Percentiles rank a stretch among this genome's conserved stretches.
These are phyloP conservation scores for Botrytis aclada DNA, from an alignment of 2,329 filamentous ascomycete species.

Conservation along the genomic window DNA sequence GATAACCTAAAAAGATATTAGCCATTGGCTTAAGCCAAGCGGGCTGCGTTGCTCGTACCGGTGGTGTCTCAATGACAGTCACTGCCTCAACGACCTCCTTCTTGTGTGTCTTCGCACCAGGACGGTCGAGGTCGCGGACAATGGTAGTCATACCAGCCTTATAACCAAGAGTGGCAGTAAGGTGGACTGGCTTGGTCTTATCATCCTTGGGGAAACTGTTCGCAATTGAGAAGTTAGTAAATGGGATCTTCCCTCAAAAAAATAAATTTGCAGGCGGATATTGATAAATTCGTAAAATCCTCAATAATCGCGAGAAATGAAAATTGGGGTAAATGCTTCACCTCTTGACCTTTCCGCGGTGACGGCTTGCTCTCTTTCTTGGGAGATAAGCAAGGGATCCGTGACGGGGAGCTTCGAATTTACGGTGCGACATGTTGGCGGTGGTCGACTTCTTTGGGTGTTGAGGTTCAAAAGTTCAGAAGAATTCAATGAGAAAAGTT, in stretches of 20 bases:
- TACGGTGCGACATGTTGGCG: conserved; percentile 32
- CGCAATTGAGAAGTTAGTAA: conserved; percentile 15
- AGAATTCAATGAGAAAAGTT: conserved; percentile 12
- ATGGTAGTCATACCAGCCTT: conserved; percentile 99
- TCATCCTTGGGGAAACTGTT: conserved; percentile 97
- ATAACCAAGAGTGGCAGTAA: conserved; percentile 98
- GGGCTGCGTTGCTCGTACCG: conserved; percentile 86
- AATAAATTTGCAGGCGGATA: not conserved
- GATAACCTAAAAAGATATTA: conserved; percentile 85
- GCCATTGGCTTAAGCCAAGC: conserved; percentile 71
- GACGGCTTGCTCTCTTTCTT: conserved; percentile 87
- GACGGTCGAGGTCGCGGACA: conserved; percentile 92
- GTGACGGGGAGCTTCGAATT: conserved; percentile 74
- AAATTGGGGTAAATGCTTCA: conserved; percentile 49
- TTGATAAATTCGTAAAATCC: not conserved
- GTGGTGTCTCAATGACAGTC: conserved; percentile 86
- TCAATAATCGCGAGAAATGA: conserved; percentile 21
- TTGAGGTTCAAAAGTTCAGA: conserved; percentile 20
- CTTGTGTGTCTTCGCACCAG: conserved; percentile 99
- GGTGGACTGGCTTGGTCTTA: conserved; percentile 98
- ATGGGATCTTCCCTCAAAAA: not conserved
- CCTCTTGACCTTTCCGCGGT: conserved; percentile 98
- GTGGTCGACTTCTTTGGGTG: conserved; percentile 19
- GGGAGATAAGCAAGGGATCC: conserved; percentile 87
- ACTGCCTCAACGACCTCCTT: conserved; percentile 92